Evolutionary conservation across 1,139 yeast species (phyloP), one percentile per base, ranked within the genome.

Genomic region (Geotrichum europaeum): DNA sequence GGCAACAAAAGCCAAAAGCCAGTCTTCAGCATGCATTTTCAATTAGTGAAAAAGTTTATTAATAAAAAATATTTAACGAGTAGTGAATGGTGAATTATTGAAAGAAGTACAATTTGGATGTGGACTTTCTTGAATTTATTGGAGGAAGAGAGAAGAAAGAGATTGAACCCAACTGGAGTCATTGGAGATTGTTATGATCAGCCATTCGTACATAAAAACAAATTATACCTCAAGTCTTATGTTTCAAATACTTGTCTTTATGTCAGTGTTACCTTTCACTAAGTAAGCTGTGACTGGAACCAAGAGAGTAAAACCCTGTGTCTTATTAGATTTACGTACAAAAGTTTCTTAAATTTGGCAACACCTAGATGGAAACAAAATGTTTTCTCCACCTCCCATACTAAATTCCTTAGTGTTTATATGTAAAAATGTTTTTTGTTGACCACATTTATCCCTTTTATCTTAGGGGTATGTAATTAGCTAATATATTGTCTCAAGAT

Each of bases 1-100:
- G 5, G 89, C 59, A 32, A 58, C 54, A 34, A 62, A 43, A 24
- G 62, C 61, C 3, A 60, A 40, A 15, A 60, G 36, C 64, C 64
- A 62, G 52, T 62, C 64, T 55, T 60, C 51, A 34, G 64, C 62
- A 55, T 61, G 64, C 64, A 61, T 61, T 51, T 24, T 53, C 4
- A 20, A 53, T 15, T 43, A 7, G 20, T 40, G 13, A 40, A 15
- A 3, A 3, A 7, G n/a, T 7, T 15, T 40, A n/a, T 3, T 28
- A 28, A 28, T 28, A 28, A 40, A 40, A n/a, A n/a, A 7, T 3
- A 3, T 15, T 40, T n/a, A 15, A 40, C 47, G 20, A 13, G 20
- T n/a, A 7, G 20, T 40, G 20, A 40, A n/a, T n/a, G 22, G 9
- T n/a, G 5, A 40, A n/a, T n/a, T 15, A 40, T 5, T 3, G 18